phyloP scores from a whole-genome alignment of 2,329 filamentous ascomycete genomes.

The Colletotrichum lupini region DNA sequence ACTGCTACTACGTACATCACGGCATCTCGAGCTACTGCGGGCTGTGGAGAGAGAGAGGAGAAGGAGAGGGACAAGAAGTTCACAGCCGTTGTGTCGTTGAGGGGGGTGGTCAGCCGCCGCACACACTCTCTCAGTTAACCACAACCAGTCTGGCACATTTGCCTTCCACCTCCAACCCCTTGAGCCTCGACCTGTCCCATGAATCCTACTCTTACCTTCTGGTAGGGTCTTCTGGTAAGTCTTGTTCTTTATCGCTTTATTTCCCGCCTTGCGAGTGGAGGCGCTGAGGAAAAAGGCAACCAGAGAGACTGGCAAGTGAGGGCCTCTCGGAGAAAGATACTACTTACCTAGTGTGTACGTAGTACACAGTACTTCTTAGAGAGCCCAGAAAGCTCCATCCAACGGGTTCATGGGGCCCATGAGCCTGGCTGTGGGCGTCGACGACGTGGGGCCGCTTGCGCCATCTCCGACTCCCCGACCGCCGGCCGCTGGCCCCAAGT shows the following conservation, averaged over 20 bases:
- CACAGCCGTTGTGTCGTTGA: constrained; percentile 3
- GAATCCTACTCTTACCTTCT: not conserved
- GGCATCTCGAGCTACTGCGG: not conserved
- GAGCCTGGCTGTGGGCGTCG: not conserved
- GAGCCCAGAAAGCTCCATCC: not conserved
- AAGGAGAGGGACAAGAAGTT: not conserved
- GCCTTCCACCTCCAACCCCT: constrained; percentile 25
- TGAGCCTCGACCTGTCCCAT: constrained; percentile 15
- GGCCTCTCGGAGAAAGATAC: constrained; percentile 6
- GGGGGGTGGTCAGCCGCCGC: constrained; percentile 24
- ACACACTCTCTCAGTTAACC: constrained; percentile 6
- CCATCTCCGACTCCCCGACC: constrained; percentile 16
- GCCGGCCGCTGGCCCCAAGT: constrained; percentile 13
- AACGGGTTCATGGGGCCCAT: constrained; percentile 2
- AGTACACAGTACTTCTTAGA: not conserved
- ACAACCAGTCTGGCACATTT: not conserved
- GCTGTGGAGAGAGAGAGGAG: not conserved
- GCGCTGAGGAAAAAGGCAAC: constrained; percentile 6
- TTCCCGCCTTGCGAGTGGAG: constrained; percentile 17
- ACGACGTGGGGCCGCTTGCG: constrained; percentile 26
- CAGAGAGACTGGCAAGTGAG: not conserved
- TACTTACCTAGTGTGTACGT: not conserved
- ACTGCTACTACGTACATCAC: not conserved
- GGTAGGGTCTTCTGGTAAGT: constrained; percentile 17
- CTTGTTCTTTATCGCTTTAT: constrained; percentile 18